phyloP scores from a whole-genome alignment of 2,329 filamentous ascomycete species.

The Colletotrichum magnum region DNA sequence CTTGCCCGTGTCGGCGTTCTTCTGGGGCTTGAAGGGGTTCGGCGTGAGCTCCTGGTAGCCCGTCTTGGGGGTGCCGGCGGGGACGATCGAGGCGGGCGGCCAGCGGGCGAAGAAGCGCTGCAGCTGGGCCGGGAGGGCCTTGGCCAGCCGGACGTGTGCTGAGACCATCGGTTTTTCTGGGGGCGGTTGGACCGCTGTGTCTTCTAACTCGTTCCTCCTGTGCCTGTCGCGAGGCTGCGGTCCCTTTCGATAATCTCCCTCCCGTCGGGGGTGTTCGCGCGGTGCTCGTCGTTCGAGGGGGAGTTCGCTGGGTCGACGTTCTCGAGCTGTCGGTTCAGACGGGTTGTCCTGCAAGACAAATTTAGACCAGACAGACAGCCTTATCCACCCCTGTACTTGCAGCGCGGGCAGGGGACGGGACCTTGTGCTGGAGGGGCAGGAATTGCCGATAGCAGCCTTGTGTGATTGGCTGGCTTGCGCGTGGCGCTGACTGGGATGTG shows the following conservation, averaged over 20 bases:
- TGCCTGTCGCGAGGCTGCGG: not conserved
- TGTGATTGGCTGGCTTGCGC: slow-evolving; percentile 25
- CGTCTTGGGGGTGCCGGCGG: slow-evolving; percentile 60
- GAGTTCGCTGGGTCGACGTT: slow-evolving; percentile 14
- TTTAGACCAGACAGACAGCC: slow-evolving; percentile 31
- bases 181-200: too few species aligned
- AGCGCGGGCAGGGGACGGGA: slow-evolving; percentile 27
- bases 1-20: slow-evolving; percentile 82
- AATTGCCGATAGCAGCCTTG: slow-evolving; percentile 17
- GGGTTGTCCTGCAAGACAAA: slow-evolving; percentile 31
- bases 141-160: slow-evolving; percentile 70
- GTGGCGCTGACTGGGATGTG: slow-evolving; percentile 11
- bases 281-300: slow-evolving; percentile 8
- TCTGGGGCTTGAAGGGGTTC: slow-evolving; percentile 87
- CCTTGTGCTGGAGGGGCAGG: slow-evolving; percentile 22
- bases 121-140: slow-evolving; percentile 82
- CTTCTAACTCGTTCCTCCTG: not conserved
- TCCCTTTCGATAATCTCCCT: not conserved
- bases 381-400: slow-evolving; percentile 37
- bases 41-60: slow-evolving; percentile 70
- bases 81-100: slow-evolving; percentile 77
- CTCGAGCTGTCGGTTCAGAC: not conserved
- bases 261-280: not conserved
- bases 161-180: not conserved
- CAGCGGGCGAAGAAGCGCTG: slow-evolving; percentile 91